Percentiles rank a stretch among this genome's conserved stretches.
Evolutionary conservation across 768 basidiomycete genomes (phyloP).

Genomic region (Dacryopinax spathularia): DNA sequence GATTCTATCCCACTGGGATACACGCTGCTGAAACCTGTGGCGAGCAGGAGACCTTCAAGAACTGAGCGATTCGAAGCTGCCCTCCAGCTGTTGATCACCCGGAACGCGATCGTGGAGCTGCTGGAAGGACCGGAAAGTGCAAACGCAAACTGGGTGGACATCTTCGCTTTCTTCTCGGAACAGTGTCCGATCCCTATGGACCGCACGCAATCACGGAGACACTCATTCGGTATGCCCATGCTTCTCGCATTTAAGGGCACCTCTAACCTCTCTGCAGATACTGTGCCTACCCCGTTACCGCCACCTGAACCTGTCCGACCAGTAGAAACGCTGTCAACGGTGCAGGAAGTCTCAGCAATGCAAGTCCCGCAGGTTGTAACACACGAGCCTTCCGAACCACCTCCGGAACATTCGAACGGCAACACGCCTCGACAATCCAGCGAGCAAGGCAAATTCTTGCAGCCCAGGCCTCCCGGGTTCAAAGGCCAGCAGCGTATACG

Average conservation of each 20-base stretch:
- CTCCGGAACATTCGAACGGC: not conserved
- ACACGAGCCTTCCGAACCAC: not conserved
- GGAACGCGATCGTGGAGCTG: conserved; percentile 64
- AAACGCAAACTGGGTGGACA: conserved; percentile 62
- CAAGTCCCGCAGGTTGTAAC: not conserved
- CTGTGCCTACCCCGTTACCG: not conserved
- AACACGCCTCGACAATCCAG: not conserved
- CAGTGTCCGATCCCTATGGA: not conserved
- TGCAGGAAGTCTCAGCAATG: not conserved
- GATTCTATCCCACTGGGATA: conserved; percentile 30
- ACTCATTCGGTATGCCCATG: not conserved
- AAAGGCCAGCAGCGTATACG: not conserved
- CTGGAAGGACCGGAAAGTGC: conserved; percentile 78
- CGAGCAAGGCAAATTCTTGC: not conserved
- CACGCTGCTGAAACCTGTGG: conserved; percentile 32
- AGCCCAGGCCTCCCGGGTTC: not conserved
- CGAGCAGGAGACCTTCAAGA: conserved; percentile 36
- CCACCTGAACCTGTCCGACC: not conserved
- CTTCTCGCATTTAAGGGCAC: not conserved
- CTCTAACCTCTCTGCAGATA: not conserved
- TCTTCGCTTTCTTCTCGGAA: conserved; percentile 76
- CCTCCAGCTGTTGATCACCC: conserved; percentile 74
- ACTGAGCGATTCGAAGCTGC: conserved; percentile 60
- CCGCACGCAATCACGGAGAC: not conserved
- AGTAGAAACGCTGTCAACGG: not conserved